Evolutionary conservation across 306 rosid genomes (phyloP).

Genomic region (Fragaria ananassa): DNA sequence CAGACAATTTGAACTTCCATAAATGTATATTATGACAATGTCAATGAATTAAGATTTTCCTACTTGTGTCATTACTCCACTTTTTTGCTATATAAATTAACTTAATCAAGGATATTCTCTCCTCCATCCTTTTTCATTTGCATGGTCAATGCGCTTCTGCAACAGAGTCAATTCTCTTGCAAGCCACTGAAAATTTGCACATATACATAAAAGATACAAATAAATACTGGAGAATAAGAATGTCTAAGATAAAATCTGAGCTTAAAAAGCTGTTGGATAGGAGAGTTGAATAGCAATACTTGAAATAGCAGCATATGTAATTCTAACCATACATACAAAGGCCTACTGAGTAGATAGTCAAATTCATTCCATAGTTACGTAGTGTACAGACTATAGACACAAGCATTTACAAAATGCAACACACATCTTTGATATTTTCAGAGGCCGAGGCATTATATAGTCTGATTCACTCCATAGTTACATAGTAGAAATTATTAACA

Average conservation of each 20-base stretch:
- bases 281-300: background rate
- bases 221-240: background rate
- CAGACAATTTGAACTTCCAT: background rate
- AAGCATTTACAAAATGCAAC: background rate
- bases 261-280: background rate
- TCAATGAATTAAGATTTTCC: background rate
- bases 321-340: background rate
- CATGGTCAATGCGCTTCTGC: slow-evolving; percentile 64
- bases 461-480: background rate
- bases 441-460: background rate
- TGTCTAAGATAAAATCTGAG: background rate
- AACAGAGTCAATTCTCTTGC: slow-evolving; percentile 48
- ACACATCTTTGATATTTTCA: background rate
- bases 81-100: slow-evolving; percentile 9
- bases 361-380: background rate
- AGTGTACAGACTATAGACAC: background rate
- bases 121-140: slow-evolving; percentile 93
- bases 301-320: background rate
- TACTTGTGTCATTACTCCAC: background rate
- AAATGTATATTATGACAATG: background rate
- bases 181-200: slow-evolving; percentile 60
- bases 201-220: background rate
- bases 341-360: background rate
- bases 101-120: slow-evolving; percentile 71
- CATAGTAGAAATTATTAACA: background rate